phyloP scores from a whole-genome alignment of 1,139 yeast species.

The Geotrichum citri-aurantii region DNA sequence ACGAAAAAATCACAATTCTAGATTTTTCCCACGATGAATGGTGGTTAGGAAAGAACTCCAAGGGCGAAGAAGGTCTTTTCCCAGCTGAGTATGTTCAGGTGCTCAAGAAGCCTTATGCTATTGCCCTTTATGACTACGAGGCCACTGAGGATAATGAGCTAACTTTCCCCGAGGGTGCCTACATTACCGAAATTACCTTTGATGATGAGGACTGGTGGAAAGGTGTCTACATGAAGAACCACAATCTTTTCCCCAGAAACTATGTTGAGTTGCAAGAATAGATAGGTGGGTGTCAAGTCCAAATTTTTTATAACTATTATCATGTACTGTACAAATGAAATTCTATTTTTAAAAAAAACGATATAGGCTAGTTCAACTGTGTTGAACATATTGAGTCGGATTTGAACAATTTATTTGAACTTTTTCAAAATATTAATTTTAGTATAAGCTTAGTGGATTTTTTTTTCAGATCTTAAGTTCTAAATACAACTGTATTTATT shows the following conservation, averaged over 20 bases:
- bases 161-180: constrained; percentile 74
- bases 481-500: too few species aligned
- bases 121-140: constrained; percentile 80
- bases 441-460: too few species aligned
- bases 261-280: constrained; percentile 52
- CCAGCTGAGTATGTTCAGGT: constrained; percentile 61
- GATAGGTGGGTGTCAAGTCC: not conserved
- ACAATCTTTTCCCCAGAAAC: constrained; percentile 87
- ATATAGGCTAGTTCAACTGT: too few species aligned
- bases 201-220: constrained; percentile 98
- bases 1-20: constrained; percentile 58
- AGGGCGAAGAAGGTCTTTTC: constrained; percentile 64
- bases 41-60: constrained; percentile 69
- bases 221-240: constrained; percentile 71
- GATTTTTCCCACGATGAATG: constrained; percentile 72
- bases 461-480: too few species aligned
- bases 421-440: too few species aligned
- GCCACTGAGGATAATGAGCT: constrained; percentile 90
- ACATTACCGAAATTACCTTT: constrained; percentile 74
- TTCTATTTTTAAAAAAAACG: not conserved
- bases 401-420: too few species aligned
- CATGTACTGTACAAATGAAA: not conserved
- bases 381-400: too few species aligned
- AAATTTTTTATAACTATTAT: not conserved
- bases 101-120: constrained; percentile 48